A percentile compares a stretch with the other conserved stretches of the same genome.
phyloP scores from a whole-genome alignment of 2,329 filamentous ascomycete species.

The Stromatinia cepivora region DNA sequence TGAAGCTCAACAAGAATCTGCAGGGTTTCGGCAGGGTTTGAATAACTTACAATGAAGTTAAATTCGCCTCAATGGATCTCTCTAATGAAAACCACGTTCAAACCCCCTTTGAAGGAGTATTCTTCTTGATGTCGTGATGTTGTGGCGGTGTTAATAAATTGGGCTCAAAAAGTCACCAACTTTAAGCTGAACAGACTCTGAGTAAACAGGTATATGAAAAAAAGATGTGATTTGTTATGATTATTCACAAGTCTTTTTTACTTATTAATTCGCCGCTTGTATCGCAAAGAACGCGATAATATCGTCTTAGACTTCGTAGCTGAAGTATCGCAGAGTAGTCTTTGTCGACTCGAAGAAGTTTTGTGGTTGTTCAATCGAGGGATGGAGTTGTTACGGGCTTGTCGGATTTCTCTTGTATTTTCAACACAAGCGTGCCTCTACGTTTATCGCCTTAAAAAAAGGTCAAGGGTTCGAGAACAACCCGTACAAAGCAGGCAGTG shows the following conservation, averaged over 20 bases:
- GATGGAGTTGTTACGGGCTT: constrained; percentile 17
- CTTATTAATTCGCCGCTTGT: background rate
- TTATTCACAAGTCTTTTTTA: background rate
- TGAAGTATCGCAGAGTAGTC: constrained; percentile 4
- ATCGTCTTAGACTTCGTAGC: background rate
- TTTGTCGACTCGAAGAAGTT: constrained; percentile 6
- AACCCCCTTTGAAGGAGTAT: background rate
- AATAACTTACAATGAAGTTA: constrained; percentile 22
- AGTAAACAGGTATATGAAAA: constrained; percentile 11
- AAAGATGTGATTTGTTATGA: constrained; percentile 12
- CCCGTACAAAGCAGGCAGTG: constrained; percentile 17
- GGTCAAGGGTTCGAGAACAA: constrained; percentile 21
- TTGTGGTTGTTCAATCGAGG: constrained; percentile 14
- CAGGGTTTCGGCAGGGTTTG: background rate
- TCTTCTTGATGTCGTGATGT: constrained; percentile 7
- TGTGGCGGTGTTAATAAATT: constrained; percentile 2
- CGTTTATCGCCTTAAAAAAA: constrained; percentile 20
- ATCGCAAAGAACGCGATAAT: constrained; percentile 12
- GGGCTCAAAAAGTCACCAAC: constrained; percentile 7
- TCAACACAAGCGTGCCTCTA: constrained; percentile 16
- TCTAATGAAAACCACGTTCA: background rate
- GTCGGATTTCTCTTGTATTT: constrained; percentile 22
- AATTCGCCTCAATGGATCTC: constrained; percentile 20
- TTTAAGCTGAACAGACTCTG: constrained; percentile 8
- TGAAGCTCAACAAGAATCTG: constrained; percentile 21